Conservation (phyloP, 306 rosid genomes). For the Psophocarpus tetragonolobus region DNA sequence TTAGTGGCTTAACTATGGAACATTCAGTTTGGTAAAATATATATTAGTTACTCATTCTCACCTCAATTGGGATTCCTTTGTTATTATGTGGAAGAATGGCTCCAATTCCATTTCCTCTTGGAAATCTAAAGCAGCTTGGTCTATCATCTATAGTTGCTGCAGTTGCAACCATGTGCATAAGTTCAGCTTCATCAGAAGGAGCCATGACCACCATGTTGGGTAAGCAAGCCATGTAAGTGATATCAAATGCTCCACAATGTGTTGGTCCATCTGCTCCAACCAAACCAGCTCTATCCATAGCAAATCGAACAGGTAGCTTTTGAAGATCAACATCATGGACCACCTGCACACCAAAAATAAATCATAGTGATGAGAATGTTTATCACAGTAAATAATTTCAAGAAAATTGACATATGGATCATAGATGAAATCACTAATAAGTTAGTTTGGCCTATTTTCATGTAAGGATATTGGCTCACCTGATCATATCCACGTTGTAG, state of each 20-base stretch:
- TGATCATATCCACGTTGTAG: conserved; percentile 96
- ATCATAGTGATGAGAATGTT: conserved; percentile 12
- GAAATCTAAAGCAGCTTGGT: conserved; percentile 68
- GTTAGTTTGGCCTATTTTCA: background rate
- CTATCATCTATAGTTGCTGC: conserved; percentile 66
- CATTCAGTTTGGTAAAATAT: background rate
- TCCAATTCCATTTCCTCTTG: conserved; percentile 93
- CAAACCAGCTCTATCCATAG: conserved; percentile 90
- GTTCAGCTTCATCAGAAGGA: conserved; percentile 91
- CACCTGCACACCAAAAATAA: conserved; percentile 49
- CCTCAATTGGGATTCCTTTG: conserved; percentile 86
- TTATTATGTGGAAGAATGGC: conserved; percentile 54
- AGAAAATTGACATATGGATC: background rate
- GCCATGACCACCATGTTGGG: conserved; percentile 99
- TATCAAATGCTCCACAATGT: conserved; percentile 94
- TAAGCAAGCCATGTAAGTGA: conserved; percentile 91
- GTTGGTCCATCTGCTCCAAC: conserved; percentile 99
- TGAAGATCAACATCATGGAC: conserved; percentile 94
- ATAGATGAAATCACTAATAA: background rate
- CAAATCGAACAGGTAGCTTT: conserved; percentile 86
- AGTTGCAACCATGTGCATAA: conserved; percentile 95
- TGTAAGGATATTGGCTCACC: conserved; percentile 36
- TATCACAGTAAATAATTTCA: background rate
- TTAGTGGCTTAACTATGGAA: background rate
- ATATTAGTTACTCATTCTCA: conserved; percentile 36